Evolutionary conservation across 1,284 basidiomycete genomes (phyloP), one percentile per base, ranked within the genome.

Genomic region (Heterobasidion occidentale): DNA sequence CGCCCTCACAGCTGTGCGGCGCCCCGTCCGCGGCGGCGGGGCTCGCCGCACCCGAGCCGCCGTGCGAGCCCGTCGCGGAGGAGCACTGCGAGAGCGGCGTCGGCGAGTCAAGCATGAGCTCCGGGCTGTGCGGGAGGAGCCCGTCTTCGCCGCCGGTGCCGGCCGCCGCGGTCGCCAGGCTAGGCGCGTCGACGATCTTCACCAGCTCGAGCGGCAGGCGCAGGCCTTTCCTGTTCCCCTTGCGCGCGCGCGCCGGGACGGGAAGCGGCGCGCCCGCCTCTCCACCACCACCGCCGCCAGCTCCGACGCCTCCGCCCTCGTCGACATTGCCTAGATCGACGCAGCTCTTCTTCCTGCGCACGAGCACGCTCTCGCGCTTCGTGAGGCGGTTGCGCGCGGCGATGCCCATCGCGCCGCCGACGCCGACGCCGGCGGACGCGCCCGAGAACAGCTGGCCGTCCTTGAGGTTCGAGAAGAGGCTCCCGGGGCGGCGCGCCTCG

Each of bases 311-410:
- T 68, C 68, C 58, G 61, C 54, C 63, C 64, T 55, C 27, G 27
- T 27, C 27, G 27, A 27, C 27, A 52, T 56, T 8, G 46, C 54
- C 17, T 48, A 53, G 38, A 44, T 77, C 75, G 15, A 74, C 46
- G 38, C 75, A 70, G 60, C 77, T 77, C 64, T 72, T 79, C 58
- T 78, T 74, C 54, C 83, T 71, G 33, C 78, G 76, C 49, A 86
- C 78, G 34, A 84, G 75, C 19, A 87, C 77, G 56, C 84, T 89
- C 65, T 88, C 86, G 60, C 85, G 81, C 62, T 76, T 78, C 12
- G 77, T 80, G 54, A 87, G 69, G 36, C 78, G 77, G 63, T 77
- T 80, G 68, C 76, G 83, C 42, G 84, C 78, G 61, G 81, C 74
- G 52, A 75, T 65, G 36, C 72, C 70, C 67, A 79, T 74, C 19